These are phyloP conservation scores for Neofusicoccum sp. DNA, from an alignment of 2,329 filamentous ascomycete species.

Conservation along the genomic window DNA sequence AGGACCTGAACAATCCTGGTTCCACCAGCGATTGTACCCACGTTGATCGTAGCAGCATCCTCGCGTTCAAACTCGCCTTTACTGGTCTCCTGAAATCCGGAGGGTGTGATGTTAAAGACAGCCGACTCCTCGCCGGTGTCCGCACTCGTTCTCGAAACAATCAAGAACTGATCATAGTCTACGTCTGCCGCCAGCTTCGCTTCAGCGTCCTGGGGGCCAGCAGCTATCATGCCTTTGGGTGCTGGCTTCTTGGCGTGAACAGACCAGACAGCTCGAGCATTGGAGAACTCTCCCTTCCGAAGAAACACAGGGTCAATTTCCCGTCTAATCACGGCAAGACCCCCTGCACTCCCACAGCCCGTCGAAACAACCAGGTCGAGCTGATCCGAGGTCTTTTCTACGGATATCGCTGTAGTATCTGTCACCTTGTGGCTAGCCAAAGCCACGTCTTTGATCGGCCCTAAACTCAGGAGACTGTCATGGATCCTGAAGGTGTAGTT, in stretches of 20 bases:
- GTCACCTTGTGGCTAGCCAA: constrained; percentile 57
- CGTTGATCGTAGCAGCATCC: constrained; percentile 83
- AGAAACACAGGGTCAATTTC: constrained; percentile 74
- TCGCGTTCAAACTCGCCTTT: constrained; percentile 91
- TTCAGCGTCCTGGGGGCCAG: constrained; percentile 47
- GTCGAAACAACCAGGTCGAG: constrained; percentile 60
- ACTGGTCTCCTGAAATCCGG: constrained; percentile 72
- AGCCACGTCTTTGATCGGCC: constrained; percentile 75
- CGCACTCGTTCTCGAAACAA: constrained; percentile 71
- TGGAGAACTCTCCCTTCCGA: constrained; percentile 70
- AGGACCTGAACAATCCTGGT: constrained; percentile 86
- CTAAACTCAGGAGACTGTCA: constrained; percentile 76
- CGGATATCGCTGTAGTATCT: constrained; percentile 24
- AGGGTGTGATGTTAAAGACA: constrained; percentile 74
- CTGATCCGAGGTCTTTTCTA: constrained; percentile 18
- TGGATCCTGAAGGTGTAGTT: constrained; percentile 75
- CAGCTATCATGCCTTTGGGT: constrained; percentile 58
- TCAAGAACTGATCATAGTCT: constrained; percentile 77
- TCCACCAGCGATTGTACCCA: constrained; percentile 78
- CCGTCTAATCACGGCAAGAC: constrained; percentile 75
- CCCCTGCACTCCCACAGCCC: constrained; percentile 67
- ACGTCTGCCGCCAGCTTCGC: constrained; percentile 51
- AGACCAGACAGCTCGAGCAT: constrained; percentile 79
- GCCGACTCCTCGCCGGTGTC: constrained; percentile 74
- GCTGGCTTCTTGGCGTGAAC: constrained; percentile 69